Base-by-base conservation (phyloP, 257 asterid species). In the Catharanthus roseus region DNA sequence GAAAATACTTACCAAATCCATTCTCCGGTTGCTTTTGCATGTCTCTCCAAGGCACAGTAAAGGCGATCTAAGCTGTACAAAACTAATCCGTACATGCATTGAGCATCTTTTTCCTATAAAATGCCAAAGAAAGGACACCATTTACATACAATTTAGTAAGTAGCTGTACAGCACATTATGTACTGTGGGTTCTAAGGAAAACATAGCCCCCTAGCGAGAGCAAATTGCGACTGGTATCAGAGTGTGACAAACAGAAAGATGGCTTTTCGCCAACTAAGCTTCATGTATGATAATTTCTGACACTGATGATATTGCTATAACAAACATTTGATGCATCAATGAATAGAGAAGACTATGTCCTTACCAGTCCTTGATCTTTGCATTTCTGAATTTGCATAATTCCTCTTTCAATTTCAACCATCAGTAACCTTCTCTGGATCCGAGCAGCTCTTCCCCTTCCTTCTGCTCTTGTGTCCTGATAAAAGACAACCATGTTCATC, bases 401-500 rank as follows among this genome's bases (percentile, higher is more conserved):
- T 69, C 90, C 90, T 80, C 95, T 89, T 83, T 91, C 93, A 75
- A 93, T 86, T 79, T 91, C 96, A 78, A 84, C 95, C 41, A 91
- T 74, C 71, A 91, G 77, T 71, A 89, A 82, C 83, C 99, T 82
- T 86, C 99, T 88, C 69, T 91, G 97, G 49, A 91, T 85, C 65
- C 97, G 89, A 77, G 99, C 97, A 82, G 84, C 89, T 83, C 96
- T 85, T 78, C 99, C 99, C 81, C 93, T 86, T 56, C 99, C 99
- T 88, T 91, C 96, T 64, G 97, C 96, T 88, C 92, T 83, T 15
- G 88, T 83, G 77, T 93, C 99, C 99, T 93, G 81, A 75, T 84
- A 82, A 71, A 75, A 75, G 62, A 63, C 31, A 80, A 80, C 26
- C 77, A 54, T 34, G 67, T 62, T 62, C 47, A 34, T 62, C 33